Base-by-base conservation (phyloP, 164 flowering plant species). In the Santalum album region DNA sequence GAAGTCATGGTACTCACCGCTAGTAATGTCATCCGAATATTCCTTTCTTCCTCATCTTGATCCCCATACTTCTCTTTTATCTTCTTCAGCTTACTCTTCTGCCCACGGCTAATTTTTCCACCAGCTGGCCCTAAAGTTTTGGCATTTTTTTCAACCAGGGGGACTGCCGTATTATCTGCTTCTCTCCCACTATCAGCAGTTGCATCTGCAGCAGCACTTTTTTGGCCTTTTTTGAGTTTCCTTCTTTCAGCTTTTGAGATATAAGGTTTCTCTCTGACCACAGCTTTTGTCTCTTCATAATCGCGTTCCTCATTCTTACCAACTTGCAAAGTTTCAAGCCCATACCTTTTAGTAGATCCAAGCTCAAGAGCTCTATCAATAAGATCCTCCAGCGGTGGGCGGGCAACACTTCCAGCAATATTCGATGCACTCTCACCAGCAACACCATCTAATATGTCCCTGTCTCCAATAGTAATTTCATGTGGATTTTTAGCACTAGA, bases 41-140 rank as follows among this genome's bases (percentile, higher is more conserved):
- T 83, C 59, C 96, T 78, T 63, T 91, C 98, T 66, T 88, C 96
- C 65, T 88, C 96, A 69, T 91, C 98, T 58, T 91, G 98, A 67
- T 91, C 82, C 7, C 83, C 85, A 70, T 91, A 91, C 66, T 86
- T 91, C 59, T 91, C 95, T 70, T 88, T 91, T 57, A 91, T 86
- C 72, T 84, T 91, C 76, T 91, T 91, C 34, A 91, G 86, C 66
- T 88, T 91, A 15, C 89, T 70, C 69, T 60, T 82, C 67, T 88
- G 95, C 26, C 96, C 98, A 59, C 96, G 95, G 40, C 72, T 70
- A 44, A 72, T 36, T 72, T 88, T 88, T 47, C 78, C 88, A 65
- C 68, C 66, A 63, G 59, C 64, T 26, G 76, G 73, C 61, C 58
- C 72, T 12, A 40, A 53, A 42, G 56, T 76, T 48, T 70, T 62